Conservation (phyloP, 2,329 filamentous ascomycete genomes). For the Incumbomyces lentus region DNA sequence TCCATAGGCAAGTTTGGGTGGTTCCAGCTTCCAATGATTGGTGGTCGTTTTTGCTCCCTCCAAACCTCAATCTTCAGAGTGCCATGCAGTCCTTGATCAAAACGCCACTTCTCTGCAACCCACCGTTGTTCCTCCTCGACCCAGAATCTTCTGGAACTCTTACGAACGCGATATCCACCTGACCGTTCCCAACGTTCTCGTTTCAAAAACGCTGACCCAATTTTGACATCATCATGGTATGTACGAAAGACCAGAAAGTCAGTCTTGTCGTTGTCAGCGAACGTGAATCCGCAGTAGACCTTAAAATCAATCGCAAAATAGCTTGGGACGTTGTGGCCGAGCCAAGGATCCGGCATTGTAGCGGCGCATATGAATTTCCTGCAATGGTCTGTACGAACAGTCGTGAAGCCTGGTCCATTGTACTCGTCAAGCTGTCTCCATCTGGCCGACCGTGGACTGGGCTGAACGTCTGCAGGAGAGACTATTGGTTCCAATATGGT, state of each 20-base stretch:
- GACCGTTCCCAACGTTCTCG: slow-evolving; percentile 5
- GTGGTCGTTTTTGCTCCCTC: background rate
- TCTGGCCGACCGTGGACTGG: background rate
- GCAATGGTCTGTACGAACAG: background rate
- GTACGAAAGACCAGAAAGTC: slow-evolving; percentile 8
- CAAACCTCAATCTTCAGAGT: slow-evolving; percentile 5
- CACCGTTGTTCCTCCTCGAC: background rate
- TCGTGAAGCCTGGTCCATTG: background rate
- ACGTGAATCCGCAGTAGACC: slow-evolving; percentile 8
- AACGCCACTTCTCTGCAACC: background rate
- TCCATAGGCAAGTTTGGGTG: background rate
- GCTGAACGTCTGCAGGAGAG: background rate
- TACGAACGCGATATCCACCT: slow-evolving; percentile 2
- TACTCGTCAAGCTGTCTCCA: slow-evolving; percentile 1
- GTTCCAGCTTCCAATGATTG: background rate
- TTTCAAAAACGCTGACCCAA: slow-evolving; percentile 4
- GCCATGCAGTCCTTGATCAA: slow-evolving; percentile 2
- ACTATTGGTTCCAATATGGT: background rate
- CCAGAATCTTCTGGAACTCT: background rate
- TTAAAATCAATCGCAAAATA: slow-evolving; percentile 9
- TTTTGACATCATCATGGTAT: slow-evolving; percentile 4
- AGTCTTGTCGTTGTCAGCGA: slow-evolving; percentile 11
- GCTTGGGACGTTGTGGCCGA: background rate
- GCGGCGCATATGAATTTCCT: slow-evolving; percentile 1
- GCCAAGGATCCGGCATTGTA: background rate